Evolutionary conservation across 2,329 filamentous ascomycete species (phyloP), one percentile per base, ranked within the genome.

Genomic region (Truncatella angustata): DNA sequence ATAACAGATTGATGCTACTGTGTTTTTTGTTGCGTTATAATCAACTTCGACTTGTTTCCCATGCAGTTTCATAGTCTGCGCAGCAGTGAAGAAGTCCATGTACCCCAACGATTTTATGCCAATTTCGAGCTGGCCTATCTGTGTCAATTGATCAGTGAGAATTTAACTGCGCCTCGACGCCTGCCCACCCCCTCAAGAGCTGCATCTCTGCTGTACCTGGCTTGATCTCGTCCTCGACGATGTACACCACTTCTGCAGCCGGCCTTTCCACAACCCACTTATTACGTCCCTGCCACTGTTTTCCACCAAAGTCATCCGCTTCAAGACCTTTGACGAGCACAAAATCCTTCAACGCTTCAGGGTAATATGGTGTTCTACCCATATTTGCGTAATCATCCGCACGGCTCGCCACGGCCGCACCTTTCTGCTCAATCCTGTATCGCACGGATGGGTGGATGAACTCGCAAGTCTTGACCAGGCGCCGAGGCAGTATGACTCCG

Each of bases 391-490:
- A 46, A 34, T 46, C 43, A 21, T 46, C 20, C 11, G 28, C 28
- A 10, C 21, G 32, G 16, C 34, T 46, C 18, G 26, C 43, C 26
- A 46, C 24, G 4, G 43, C 43, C 12, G 43, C 43, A 14, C 43
- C 43, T 4, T 46, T 46, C 14, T 32, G 43, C 28, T 30, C 26
- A 3, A 46, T 34, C 16, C 43, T 34, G n/a, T 46, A 20, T 9
- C 16, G 43, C 28, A 49, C 45, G 10, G 45, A 49, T 24, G 45
- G 32, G 12, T 49, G 45, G 20, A 49, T 49, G 20, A 49, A 49
- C 34, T 49, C 45, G 28, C 45, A 36, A 4, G 45, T 49, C 16
- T 39, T 18, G 9, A 35, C 20, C 3, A 49, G 45, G n/a, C 34
- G 32, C 34, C 24, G 32, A 16, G 11, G 14, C 11, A 21, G 20